Evolutionary conservation across 176 grass and related monocot genomes (phyloP), one percentile per base, ranked within the genome.

Genomic region (Ananas comosus): DNA sequence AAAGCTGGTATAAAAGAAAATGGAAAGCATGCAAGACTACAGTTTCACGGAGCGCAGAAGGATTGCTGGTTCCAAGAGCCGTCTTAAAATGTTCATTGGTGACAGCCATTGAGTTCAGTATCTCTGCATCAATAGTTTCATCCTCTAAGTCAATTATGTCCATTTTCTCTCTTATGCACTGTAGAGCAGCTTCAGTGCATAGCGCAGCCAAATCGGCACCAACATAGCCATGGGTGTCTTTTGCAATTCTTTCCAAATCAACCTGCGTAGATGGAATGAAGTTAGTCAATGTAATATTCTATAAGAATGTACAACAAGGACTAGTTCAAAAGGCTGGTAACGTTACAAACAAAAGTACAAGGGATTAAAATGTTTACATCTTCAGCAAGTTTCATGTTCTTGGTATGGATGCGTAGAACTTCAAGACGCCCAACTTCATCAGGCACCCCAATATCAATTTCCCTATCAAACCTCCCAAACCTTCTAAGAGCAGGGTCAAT

Each of bases 151-250:
- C 88, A 11, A 91, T 91, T 3, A 91, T 72, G 51, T 91, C 82
- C 89, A 85, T 91, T 75, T 88, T 91, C 72, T 91, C 85, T 1
- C 89, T 25, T 27, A 91, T 91, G 53, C 89, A 88, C 12, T 88
- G 89, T 5, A 91, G 53, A 0, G 79, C 85, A 0, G 89, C 82
- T 86, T 88, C 89, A 9, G 79, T 78, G 71, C 88, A 91, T 0
- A 91, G 76, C 7, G 79, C 79, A 18, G 81, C 88, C 16, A 87
- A 17, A 72, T 91, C 85, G 52, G 85, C 72, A 9, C 88, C 85
- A 0, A 87, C 84, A 51, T 82, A 91, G 2, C 85, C 78, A 59
- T 87, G 88, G 0, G 88, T 85, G 14, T 87, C 81, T 68, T 74
- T 91, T 11, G 79, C 61, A 17, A 87, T 77, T 3, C 42, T 52